A percentile compares a stretch with the other conserved stretches of the same genome.
Conservation (phyloP, 306 rosid genomes). For the Lablab purpureus region DNA sequence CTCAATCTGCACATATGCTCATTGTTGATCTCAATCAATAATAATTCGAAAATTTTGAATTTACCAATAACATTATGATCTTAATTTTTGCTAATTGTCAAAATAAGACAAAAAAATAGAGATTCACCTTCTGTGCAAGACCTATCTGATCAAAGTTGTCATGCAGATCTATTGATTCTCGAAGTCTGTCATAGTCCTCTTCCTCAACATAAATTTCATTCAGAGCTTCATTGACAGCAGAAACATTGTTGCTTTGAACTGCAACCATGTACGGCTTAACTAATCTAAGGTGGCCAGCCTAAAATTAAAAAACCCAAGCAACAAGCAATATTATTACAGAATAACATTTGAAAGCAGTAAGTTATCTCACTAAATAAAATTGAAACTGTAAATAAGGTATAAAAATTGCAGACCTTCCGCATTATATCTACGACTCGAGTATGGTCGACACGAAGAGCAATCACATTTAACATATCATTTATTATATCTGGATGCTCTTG, state of each 20-base stretch:
- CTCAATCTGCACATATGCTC: slow-evolving; percentile 70
- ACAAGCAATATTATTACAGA: slow-evolving; percentile 17
- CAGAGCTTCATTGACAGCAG: slow-evolving; percentile 95
- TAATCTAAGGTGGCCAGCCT: slow-evolving; percentile 93
- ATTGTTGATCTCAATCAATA: slow-evolving; percentile 38
- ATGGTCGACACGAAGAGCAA: slow-evolving; percentile 96
- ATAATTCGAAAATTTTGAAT: slow-evolving; percentile 13
- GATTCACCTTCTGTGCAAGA: slow-evolving; percentile 84
- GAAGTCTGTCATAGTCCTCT: slow-evolving; percentile 94
- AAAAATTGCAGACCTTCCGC: slow-evolving; percentile 71
- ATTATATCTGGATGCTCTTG: slow-evolving; percentile 95
- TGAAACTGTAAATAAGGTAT: slow-evolving; percentile 3
- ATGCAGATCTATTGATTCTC: slow-evolving; percentile 91
- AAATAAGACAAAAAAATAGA: slow-evolving; percentile 37
- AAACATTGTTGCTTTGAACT: slow-evolving; percentile 95
- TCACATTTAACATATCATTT: slow-evolving; percentile 89
- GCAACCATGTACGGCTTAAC: slow-evolving; percentile 98
- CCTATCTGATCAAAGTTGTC: slow-evolving; percentile 96
- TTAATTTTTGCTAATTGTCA: slow-evolving; percentile 58
- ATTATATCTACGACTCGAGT: slow-evolving; percentile 95
- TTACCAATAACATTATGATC: slow-evolving; percentile 27
- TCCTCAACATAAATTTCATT: slow-evolving; percentile 92
- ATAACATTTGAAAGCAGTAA: slow-evolving; percentile 32
- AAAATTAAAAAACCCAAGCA: slow-evolving; percentile 13
- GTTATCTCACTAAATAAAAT: slow-evolving; percentile 12